Conservation (phyloP, 495 filamentous ascomycete genomes). For the Evernia prunastri region DNA sequence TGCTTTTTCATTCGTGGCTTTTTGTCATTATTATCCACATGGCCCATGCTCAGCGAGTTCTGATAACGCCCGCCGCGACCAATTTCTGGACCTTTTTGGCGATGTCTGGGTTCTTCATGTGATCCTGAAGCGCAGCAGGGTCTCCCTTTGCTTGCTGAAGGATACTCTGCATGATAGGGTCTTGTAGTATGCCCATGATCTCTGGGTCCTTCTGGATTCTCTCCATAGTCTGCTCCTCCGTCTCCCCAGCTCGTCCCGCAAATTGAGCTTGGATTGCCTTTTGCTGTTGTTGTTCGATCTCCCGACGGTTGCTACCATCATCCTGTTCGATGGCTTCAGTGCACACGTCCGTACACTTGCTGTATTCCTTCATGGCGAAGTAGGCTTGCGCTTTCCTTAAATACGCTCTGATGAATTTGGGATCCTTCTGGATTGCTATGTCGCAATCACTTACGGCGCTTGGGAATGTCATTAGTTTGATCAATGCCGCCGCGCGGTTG, state of each 20-base stretch:
- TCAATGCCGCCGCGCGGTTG: slow-evolving; percentile 93
- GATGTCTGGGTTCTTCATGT: slow-evolving; percentile 89
- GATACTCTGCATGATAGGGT: slow-evolving; percentile 97
- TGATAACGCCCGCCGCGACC: slow-evolving; percentile 85
- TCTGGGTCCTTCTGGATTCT: slow-evolving; percentile 88
- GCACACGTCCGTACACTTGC: slow-evolving; percentile 83
- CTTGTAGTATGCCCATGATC: slow-evolving; percentile 86
- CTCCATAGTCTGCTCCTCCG: slow-evolving; percentile 92
- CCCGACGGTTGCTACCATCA: slow-evolving; percentile 66
- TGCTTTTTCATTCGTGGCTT: neutral
- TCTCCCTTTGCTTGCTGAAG: slow-evolving; percentile 93
- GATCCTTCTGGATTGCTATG: slow-evolving; percentile 79
- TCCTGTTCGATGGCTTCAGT: slow-evolving; percentile 74
- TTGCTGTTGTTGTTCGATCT: slow-evolving; percentile 91
- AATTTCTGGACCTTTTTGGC: slow-evolving; percentile 85
- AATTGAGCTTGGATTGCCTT: slow-evolving; percentile 93
- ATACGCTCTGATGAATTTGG: slow-evolving; percentile 91
- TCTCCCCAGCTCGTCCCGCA: slow-evolving; percentile 82
- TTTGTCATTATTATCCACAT: neutral
- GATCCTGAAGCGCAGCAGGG: slow-evolving; percentile 84
- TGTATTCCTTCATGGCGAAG: slow-evolving; percentile 96
- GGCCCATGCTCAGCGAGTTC: slow-evolving; percentile 33
- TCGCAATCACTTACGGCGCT: slow-evolving; percentile 90
- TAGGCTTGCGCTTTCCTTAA: slow-evolving; percentile 90
- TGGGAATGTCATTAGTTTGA: slow-evolving; percentile 94